Evolutionary conservation across 768 basidiomycete genomes (phyloP).

Genomic region (Suillus plorans): DNA sequence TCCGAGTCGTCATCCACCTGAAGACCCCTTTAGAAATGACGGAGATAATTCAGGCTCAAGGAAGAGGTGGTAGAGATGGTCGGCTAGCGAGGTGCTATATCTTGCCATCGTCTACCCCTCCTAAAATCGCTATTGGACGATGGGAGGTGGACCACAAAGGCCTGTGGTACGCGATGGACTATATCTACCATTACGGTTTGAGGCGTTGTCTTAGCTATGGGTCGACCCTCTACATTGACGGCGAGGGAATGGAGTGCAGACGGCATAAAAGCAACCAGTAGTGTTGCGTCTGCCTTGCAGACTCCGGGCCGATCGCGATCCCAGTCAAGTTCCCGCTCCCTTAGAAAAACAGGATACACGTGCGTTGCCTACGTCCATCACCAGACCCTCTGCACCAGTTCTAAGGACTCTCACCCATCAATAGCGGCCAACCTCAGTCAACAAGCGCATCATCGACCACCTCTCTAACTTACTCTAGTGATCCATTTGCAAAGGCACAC

Average conservation of each 20-base stretch:
- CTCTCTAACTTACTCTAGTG: background rate
- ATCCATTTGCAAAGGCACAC: background rate
- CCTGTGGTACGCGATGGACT: background rate
- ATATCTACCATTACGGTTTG: background rate
- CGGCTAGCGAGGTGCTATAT: background rate
- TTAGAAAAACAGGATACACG: background rate
- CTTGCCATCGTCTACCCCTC: background rate
- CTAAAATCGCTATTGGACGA: background rate
- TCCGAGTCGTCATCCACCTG: slow-evolving; percentile 18
- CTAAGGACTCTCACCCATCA: background rate
- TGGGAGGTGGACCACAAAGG: background rate
- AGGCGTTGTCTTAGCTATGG: slow-evolving; percentile 9
- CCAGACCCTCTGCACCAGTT: background rate
- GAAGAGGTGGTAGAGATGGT: slow-evolving; percentile 19
- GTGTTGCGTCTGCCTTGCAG: background rate
- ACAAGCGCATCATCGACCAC: background rate
- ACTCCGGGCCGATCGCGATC: background rate
- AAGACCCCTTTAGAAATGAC: slow-evolving; percentile 23
- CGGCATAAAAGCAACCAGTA: background rate
- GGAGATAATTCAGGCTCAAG: slow-evolving; percentile 20
- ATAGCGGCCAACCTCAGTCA: background rate
- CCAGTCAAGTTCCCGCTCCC: background rate
- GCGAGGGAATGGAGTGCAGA: background rate
- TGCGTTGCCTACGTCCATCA: too few relatives aligned
- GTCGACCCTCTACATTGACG: background rate